phyloP scores from a whole-genome alignment of 2,329 filamentous ascomycete genomes.

The Magnaporthales sp. region DNA sequence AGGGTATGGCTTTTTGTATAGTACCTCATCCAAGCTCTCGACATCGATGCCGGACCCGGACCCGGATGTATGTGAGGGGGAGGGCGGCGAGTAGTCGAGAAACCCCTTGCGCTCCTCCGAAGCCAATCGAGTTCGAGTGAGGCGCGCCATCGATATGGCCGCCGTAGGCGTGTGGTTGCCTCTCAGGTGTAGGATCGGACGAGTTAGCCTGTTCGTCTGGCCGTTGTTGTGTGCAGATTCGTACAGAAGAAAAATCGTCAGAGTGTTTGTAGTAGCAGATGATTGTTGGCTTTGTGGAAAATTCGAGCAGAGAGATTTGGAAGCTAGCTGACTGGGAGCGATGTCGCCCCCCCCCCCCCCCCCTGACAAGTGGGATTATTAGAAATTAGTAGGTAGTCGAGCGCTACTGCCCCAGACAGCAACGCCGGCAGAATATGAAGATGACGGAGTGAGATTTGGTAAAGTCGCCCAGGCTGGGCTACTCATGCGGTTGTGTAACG shows the following conservation, averaged over 20 bases:
- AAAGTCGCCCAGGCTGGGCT: not conserved
- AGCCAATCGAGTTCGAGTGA: not conserved
- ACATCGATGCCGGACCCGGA: constrained; percentile 2
- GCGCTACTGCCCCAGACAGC: not conserved
- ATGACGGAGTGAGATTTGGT: not conserved
- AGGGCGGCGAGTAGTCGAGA: constrained; percentile 3
- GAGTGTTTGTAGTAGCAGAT: not conserved
- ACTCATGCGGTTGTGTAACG: not conserved
- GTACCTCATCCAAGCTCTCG: constrained; percentile 4
- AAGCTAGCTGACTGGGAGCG: not conserved
- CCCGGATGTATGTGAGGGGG: not conserved
- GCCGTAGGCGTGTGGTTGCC: not conserved
- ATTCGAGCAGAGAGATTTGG: not conserved
- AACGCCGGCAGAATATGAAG: not conserved
- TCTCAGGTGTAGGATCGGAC: not conserved
- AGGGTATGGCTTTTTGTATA: not conserved
- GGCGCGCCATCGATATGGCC: constrained; percentile 1
- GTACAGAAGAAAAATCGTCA: not conserved
- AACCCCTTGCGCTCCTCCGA: constrained; percentile 5
- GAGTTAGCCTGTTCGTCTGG: not conserved
- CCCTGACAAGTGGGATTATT: not conserved
- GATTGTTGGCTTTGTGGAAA: not conserved
- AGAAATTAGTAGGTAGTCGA: not conserved
- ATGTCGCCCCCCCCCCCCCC: not conserved
- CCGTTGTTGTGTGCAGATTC: not conserved